A percentile compares a stretch with the other conserved stretches of the same genome.
phyloP scores from a whole-genome alignment of 805 yeast genomes.

The Priceomyces medius region DNA sequence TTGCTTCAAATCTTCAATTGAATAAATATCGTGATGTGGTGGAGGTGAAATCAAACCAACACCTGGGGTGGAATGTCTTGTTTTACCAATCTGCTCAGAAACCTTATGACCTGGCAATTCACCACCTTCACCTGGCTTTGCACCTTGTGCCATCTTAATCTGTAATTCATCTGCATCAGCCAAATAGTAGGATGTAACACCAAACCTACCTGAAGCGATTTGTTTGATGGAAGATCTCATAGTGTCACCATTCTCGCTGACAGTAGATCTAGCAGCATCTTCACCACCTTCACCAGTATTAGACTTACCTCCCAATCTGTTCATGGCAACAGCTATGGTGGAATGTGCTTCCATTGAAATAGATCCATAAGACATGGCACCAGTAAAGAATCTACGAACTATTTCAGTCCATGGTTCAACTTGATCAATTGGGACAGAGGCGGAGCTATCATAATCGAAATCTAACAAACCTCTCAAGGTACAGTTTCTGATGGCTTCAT shows the following conservation, averaged over 20 bases:
- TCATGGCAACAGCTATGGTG: slow-evolving; percentile 97
- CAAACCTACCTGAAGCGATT: slow-evolving; percentile 96
- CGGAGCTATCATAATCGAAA: slow-evolving; percentile 71
- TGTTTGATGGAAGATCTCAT: slow-evolving; percentile 99
- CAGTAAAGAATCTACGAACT: slow-evolving; percentile 96
- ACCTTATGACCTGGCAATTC: slow-evolving; percentile 96
- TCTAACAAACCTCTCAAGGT: slow-evolving; percentile 92
- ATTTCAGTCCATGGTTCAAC: slow-evolving; percentile 99
- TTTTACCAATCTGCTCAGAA: slow-evolving; percentile 80
- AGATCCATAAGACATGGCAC: slow-evolving; percentile 99
- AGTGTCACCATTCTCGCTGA: slow-evolving; percentile 85
- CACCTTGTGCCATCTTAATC: slow-evolving; percentile 99
- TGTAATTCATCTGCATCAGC: slow-evolving; percentile 97
- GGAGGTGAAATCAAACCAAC: slow-evolving; percentile 98
- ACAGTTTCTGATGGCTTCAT: slow-evolving; percentile 88
- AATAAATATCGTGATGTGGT: slow-evolving; percentile 97
- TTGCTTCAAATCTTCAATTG: slow-evolving; percentile 96
- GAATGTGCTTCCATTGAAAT: slow-evolving; percentile 98
- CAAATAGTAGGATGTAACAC: slow-evolving; percentile 92
- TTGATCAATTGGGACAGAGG: slow-evolving; percentile 89
- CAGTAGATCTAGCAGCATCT: slow-evolving; percentile 84
- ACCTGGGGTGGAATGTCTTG: slow-evolving; percentile 95
- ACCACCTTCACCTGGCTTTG: slow-evolving; percentile 99
- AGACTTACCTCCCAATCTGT: slow-evolving; percentile 94
- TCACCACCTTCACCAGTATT: slow-evolving; percentile 99